phyloP scores from a whole-genome alignment of 768 basidiomycete genomes.

The Tricholoma bakamatsutake region DNA sequence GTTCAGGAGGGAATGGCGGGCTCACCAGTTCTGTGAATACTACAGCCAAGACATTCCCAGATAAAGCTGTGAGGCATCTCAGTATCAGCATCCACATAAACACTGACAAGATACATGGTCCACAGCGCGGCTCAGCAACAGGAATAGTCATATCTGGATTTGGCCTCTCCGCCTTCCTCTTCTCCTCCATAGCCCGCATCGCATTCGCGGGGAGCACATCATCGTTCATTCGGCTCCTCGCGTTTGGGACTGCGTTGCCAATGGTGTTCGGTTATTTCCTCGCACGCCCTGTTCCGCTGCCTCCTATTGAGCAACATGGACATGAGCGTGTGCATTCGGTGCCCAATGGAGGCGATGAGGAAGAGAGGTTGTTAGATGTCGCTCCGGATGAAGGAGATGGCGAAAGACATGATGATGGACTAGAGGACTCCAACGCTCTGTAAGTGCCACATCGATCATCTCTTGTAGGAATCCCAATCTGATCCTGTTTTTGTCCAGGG shows the following conservation, averaged over 20 bases:
- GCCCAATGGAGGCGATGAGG: slow-evolving; percentile 11
- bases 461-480: not conserved
- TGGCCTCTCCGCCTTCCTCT: slow-evolving; percentile 88
- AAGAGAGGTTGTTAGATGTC: not conserved
- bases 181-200: slow-evolving; percentile 68
- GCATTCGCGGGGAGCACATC: slow-evolving; percentile 76
- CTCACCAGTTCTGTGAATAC: slow-evolving; percentile 68
- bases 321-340: slow-evolving; percentile 14
- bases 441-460: not conserved
- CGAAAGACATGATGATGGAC: slow-evolving; percentile 2
- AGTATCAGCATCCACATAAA: not conserved
- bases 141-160: slow-evolving; percentile 82
- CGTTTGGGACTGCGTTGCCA: slow-evolving; percentile 71
- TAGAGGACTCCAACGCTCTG: not conserved
- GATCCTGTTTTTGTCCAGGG: not conserved
- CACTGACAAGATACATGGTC: not conserved
- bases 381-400: slow-evolving; percentile 2
- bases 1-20: slow-evolving; percentile 72
- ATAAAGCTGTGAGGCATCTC: slow-evolving; percentile 46
- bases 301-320: slow-evolving; percentile 23
- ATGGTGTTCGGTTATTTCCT: slow-evolving; percentile 76
- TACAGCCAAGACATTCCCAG: slow-evolving; percentile 79
- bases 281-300: slow-evolving; percentile 63
- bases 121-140: slow-evolving; percentile 70
- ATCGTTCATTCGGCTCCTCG: slow-evolving; percentile 68